Evolutionary conservation across 1,139 yeast species (phyloP), one percentile per base, ranked within the genome.

Genomic region (Suhomyces coccinellae): DNA sequence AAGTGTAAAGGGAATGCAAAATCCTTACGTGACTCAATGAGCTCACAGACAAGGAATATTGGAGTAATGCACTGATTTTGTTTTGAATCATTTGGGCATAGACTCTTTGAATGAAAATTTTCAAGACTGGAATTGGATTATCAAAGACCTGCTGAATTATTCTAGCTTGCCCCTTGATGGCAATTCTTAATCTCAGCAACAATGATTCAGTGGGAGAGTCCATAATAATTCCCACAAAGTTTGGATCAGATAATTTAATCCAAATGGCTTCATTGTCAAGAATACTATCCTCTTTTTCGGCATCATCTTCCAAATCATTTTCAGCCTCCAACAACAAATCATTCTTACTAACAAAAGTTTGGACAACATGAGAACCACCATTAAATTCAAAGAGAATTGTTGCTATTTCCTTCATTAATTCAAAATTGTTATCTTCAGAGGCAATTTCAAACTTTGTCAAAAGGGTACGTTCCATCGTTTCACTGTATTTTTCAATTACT

Each of bases 311-410:
- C 17, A 60, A 66, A 24, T 62, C 61, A 24, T 58, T 61, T 38
- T 63, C 68, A 7, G 63, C 63, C 13, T 52, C 57, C 44, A 79
- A 67, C 59, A 87, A 84, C 49, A 86, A 80, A 48, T 83, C 87
- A 61, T 87, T 90, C 59, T 87, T 90, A 58, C 83, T 84, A 36
- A 90, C 89, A 66, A 88, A 91, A 43, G 87, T 80, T 59, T 85
- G 90, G 12, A 89, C 85, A 11, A 90, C 95, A 48, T 85, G 83
- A 4, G 82, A 75, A 9, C 97, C 97, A 10, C 91, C 95, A 58
- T 93, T 91, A 66, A 84, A 91, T 48, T 83, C 88, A 44, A 83
- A 78, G 43, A 91, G 70, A n/a, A 90, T 80, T 41, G 80, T 80
- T 1, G 97, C 90, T 32, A 88, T 81, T 47, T 85, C 90, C 54